phyloP scores from a whole-genome alignment of 331 rosid species.

The Dryas integrifolia region DNA sequence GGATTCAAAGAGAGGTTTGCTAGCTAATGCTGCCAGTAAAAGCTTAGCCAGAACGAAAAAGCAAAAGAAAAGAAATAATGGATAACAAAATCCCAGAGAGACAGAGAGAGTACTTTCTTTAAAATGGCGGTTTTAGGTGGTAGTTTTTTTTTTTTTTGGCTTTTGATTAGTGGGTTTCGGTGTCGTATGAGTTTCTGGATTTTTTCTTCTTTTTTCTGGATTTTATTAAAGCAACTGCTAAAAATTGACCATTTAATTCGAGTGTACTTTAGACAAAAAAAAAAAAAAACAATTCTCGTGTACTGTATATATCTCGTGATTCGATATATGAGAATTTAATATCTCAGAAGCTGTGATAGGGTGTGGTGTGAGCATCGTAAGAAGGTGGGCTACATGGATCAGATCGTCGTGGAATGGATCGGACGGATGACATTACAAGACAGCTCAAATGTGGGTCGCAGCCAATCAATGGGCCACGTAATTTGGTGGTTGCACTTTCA shows the following conservation, averaged over 20 bases:
- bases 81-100: slow-evolving; percentile 19
- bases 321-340: neutral
- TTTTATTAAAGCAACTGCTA: too few relatives aligned
- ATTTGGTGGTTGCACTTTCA: too few relatives aligned
- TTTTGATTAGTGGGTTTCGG: slow-evolving; percentile 1
- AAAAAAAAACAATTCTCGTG: neutral
- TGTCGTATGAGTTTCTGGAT: slow-evolving; percentile 21
- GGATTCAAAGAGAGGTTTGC: slow-evolving; percentile 69
- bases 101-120: slow-evolving; percentile 3
- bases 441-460: neutral
- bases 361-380: neutral
- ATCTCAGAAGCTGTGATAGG: neutral
- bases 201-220: neutral
- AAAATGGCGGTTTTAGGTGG: slow-evolving; percentile 6
- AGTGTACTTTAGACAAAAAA: neutral
- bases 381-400: neutral
- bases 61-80: slow-evolving; percentile 16
- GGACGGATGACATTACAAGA: neutral
- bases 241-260: too few relatives aligned
- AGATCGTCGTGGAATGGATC: neutral
- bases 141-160: neutral
- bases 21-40: slow-evolving; percentile 9
- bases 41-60: slow-evolving; percentile 3
- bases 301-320: neutral
- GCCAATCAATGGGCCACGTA: too few relatives aligned